These are phyloP conservation scores for Colletotrichum endophyticum DNA, from an alignment of 2,329 filamentous ascomycete genomes.

Conservation along the genomic window DNA sequence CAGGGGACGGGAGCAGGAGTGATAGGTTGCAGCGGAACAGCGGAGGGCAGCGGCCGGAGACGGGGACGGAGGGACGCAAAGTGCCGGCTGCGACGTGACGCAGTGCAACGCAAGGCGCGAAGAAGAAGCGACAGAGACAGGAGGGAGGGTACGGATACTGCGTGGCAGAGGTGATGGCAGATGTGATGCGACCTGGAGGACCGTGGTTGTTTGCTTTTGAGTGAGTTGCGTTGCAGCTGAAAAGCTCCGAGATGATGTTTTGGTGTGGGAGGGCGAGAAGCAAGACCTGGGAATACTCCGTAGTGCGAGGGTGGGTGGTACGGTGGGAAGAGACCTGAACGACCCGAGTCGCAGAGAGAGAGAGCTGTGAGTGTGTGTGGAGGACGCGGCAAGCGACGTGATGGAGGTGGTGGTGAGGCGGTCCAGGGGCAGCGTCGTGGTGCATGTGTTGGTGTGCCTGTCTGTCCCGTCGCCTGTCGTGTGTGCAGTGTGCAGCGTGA, in stretches of 20 bases:
- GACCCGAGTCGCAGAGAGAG: background rate
- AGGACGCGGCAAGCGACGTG: background rate
- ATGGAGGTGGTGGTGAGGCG: background rate
- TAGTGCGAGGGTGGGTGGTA: background rate
- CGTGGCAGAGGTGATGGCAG: background rate
- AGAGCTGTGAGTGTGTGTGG: background rate
- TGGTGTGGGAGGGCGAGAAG: conserved; percentile 2
- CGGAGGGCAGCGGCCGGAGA: background rate
- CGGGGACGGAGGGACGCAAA: background rate
- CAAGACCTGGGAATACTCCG: background rate
- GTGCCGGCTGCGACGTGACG: background rate
- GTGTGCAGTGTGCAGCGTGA: background rate
- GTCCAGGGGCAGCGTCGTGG: background rate
- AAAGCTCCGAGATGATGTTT: conserved; percentile 10
- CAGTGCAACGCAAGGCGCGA: background rate
- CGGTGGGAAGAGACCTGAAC: background rate
- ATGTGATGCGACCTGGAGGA: background rate
- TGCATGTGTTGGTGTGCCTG: background rate
- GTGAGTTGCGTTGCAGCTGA: conserved; percentile 7
- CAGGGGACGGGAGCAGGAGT: background rate
- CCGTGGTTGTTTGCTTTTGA: background rate
- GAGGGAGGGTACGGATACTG: background rate
- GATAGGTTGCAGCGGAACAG: background rate
- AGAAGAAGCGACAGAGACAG: background rate
- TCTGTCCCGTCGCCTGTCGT: background rate